These are phyloP conservation scores for Cryptococcus maquisensis DNA, from an alignment of 1,284 basidiomycete genomes.

Conservation along the genomic window DNA sequence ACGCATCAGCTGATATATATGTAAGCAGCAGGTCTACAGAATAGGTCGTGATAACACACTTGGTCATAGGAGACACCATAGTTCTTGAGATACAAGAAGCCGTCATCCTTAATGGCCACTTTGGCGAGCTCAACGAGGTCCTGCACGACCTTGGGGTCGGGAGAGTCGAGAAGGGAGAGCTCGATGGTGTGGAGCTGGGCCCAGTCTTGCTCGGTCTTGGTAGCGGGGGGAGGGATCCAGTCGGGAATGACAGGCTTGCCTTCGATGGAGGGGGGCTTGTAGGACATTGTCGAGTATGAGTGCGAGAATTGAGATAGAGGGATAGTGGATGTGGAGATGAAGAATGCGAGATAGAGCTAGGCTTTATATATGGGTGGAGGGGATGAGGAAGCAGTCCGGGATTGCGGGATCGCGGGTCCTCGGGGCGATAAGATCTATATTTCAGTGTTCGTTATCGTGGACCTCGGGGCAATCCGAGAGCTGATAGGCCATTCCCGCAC, in stretches of 20 bases:
- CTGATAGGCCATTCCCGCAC: no score
- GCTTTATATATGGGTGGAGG: not conserved
- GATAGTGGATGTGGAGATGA: not conserved
- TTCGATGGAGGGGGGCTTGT: not conserved
- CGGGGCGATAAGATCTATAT: no score
- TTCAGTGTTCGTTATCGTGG: not conserved
- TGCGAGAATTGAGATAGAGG: not conserved
- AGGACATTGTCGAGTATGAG: not conserved
- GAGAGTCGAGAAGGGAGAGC: conserved; percentile 19
- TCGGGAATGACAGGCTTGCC: conserved; percentile 16
- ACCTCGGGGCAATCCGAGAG: not conserved
- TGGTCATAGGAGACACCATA: conserved; percentile 21
- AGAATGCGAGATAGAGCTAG: no score
- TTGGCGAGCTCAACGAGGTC: conserved; percentile 16
- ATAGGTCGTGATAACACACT: not conserved
- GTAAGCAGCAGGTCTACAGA: not conserved
- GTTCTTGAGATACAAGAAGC: conserved; percentile 22
- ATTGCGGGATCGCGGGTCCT: no score
- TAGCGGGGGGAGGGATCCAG: conserved; percentile 19
- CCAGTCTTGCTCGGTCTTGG: conserved; percentile 19
- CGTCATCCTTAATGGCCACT: conserved; percentile 18
- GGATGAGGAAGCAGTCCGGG: not conserved
- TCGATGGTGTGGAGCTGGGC: conserved; percentile 25
- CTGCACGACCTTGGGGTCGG: conserved; percentile 18
- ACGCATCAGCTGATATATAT: conserved; percentile 17